Conservation (phyloP, 768 basidiomycete genomes). For the Pisolithus orientalis region DNA sequence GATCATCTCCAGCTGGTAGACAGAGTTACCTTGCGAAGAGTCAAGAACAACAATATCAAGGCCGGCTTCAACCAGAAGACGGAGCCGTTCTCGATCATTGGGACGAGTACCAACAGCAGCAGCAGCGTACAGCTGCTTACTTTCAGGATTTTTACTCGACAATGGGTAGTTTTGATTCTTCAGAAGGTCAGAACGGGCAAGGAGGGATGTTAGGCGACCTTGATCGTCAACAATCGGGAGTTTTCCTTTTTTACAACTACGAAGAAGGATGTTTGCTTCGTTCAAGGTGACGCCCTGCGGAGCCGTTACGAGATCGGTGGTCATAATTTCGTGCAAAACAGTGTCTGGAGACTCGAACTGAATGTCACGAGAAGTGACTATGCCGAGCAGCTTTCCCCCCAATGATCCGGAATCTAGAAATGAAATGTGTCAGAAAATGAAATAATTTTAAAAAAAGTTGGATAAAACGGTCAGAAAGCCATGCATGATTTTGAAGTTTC, state of each 20-base stretch:
- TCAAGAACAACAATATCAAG: constrained; percentile 94
- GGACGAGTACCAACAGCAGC: constrained; percentile 93
- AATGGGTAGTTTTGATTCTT: constrained; percentile 97
- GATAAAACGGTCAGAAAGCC: constrained; percentile 35
- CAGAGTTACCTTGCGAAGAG: constrained; percentile 94
- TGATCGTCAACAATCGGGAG: constrained; percentile 73
- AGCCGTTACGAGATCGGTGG: constrained; percentile 80
- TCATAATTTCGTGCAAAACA: constrained; percentile 82
- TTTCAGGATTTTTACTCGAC: constrained; percentile 84
- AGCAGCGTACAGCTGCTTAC: constrained; percentile 94
- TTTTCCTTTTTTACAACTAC: constrained; percentile 96
- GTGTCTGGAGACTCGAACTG: constrained; percentile 76
- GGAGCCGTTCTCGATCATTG: constrained; percentile 78
- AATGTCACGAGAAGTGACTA: constrained; percentile 93
- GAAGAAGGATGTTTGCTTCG: constrained; percentile 91
- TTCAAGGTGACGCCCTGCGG: constrained; percentile 81
- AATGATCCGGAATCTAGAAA: constrained; percentile 73
- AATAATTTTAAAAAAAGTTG: constrained; percentile 65
- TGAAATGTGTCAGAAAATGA: constrained; percentile 54
- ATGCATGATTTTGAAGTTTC: neutral
- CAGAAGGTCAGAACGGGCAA: constrained; percentile 93
- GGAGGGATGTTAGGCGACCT: constrained; percentile 70
- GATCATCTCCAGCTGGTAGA: constrained; percentile 93
- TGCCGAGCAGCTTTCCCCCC: constrained; percentile 91
- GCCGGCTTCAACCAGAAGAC: constrained; percentile 85